Percentiles rank a stretch among this genome's conserved stretches.
Evolutionary conservation across 192 early-diverging fungal species (phyloP).

Genomic region (Backusella tarrabulga): DNA sequence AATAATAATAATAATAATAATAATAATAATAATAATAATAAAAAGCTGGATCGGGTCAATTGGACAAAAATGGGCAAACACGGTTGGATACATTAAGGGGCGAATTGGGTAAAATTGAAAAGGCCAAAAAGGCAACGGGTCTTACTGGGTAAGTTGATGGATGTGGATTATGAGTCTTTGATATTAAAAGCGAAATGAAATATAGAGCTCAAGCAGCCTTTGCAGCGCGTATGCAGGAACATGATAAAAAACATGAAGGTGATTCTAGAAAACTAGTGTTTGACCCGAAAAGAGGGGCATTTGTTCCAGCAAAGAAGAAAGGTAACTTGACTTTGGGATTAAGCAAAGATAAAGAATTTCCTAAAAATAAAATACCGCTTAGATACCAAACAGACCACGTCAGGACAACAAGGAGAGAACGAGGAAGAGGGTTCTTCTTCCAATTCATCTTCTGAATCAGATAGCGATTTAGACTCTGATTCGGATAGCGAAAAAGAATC

Average conservation of each 20-base stretch:
- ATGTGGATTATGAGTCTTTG: neutral
- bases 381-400: neutral
- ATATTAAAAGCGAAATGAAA: neutral
- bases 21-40: neutral
- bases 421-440: slow-evolving; percentile 2
- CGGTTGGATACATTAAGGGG: slow-evolving; percentile 44
- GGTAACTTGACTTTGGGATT: slow-evolving; percentile 3
- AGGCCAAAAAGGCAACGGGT: slow-evolving; percentile 49
- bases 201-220: slow-evolving; percentile 21
- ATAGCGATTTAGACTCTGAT: slow-evolving; percentile 15
- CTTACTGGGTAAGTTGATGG: slow-evolving; percentile 13
- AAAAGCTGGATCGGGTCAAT: slow-evolving; percentile 30
- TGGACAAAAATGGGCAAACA: slow-evolving; percentile 46
- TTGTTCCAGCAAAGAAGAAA: slow-evolving; percentile 30
- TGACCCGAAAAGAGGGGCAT: slow-evolving; percentile 33
- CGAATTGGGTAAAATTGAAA: slow-evolving; percentile 54
- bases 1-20: neutral
- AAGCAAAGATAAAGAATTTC: neutral
- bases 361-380: neutral
- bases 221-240: slow-evolving; percentile 17
- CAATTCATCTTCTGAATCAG: neutral
- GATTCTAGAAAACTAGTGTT: slow-evolving; percentile 35
- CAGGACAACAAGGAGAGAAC: neutral
- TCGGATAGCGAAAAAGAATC: neutral
- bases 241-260: neutral